Evolutionary conservation across 192 early-diverging fungal species (phyloP).

Genomic region (Oehlia diaphana): DNA sequence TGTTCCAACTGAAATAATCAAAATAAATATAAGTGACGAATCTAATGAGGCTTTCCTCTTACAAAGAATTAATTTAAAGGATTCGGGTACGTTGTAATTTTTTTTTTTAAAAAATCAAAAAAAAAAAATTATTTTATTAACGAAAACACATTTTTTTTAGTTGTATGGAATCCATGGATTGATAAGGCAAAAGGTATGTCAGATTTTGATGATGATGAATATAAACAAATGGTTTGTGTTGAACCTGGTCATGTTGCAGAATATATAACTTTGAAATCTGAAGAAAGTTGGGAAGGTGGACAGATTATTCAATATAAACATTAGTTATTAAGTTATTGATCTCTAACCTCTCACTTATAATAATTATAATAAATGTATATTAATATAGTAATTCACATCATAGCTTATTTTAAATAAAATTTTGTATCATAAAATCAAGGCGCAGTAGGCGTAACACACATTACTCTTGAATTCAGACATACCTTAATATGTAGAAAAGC

Average conservation of each 20-base stretch:
- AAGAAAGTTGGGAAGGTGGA: constrained; percentile 69
- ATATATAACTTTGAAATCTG: constrained; percentile 62
- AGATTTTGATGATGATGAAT: constrained; percentile 90
- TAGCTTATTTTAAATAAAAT: too few species aligned
- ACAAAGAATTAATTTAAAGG: constrained; percentile 34
- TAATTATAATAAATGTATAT: too few species aligned
- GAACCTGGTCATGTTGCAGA: constrained; percentile 78
- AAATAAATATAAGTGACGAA: constrained; percentile 35
- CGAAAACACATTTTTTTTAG: constrained; percentile 43
- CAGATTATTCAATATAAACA: constrained; percentile 47
- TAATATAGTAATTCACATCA: too few species aligned
- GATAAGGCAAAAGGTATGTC: constrained; percentile 86
- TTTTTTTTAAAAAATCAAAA: constrained; percentile 7
- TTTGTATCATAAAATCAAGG: too few species aligned
- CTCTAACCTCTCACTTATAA: too few species aligned
- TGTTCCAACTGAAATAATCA: constrained; percentile 47
- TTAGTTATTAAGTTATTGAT: too few species aligned
- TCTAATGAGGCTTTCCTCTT: constrained; percentile 31
- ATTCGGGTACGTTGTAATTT: constrained; percentile 35
- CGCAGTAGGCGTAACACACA: too few species aligned
- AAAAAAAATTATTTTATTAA: constrained; percentile 32
- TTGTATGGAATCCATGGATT: constrained; percentile 97
- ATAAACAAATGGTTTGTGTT: constrained; percentile 86
- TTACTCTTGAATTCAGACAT: too few species aligned
- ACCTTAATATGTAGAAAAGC: too few species aligned